Conservation (phyloP, 2,329 filamentous ascomycete genomes). For the Fusarium ambrosium region DNA sequence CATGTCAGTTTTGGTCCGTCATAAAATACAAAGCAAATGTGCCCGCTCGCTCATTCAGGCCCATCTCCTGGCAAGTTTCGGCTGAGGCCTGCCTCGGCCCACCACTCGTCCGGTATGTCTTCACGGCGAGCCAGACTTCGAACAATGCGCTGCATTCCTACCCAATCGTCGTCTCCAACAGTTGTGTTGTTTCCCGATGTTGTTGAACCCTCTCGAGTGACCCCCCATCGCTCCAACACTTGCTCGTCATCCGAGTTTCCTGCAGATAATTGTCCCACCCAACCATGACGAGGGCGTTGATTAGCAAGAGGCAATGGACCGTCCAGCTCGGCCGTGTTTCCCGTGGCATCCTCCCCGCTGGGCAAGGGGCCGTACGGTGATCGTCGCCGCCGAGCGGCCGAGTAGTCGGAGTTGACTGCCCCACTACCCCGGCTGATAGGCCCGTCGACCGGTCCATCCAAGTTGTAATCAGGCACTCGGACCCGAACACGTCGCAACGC, state of each 20-base stretch:
- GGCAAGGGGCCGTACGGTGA: conserved; percentile 25
- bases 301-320: conserved; percentile 15
- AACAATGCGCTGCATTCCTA: conserved; percentile 79
- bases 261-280: conserved; percentile 45
- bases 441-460: conserved; percentile 28
- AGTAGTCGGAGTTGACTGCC: conserved; percentile 23
- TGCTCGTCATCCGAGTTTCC: conserved; percentile 48
- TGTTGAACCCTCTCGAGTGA: conserved; percentile 41
- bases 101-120: conserved; percentile 87
- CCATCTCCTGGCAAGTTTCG: conserved; percentile 62
- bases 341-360: not conserved
- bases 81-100: conserved; percentile 77
- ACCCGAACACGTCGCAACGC: conserved; percentile 30
- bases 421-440: conserved; percentile 12
- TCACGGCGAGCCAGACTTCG: conserved; percentile 77
- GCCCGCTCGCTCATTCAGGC: conserved; percentile 32
- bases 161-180: conserved; percentile 57
- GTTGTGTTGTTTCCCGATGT: conserved; percentile 32
- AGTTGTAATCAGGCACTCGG: conserved; percentile 35
- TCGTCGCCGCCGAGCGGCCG: conserved; percentile 12
- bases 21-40: conserved; percentile 16
- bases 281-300: conserved; percentile 31
- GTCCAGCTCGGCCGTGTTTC: not conserved
- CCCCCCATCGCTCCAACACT: conserved; percentile 30
- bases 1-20: not conserved